Conservation (phyloP, 2,329 filamentous ascomycete genomes). For the Parasarocladium wereldwijsianum region DNA sequence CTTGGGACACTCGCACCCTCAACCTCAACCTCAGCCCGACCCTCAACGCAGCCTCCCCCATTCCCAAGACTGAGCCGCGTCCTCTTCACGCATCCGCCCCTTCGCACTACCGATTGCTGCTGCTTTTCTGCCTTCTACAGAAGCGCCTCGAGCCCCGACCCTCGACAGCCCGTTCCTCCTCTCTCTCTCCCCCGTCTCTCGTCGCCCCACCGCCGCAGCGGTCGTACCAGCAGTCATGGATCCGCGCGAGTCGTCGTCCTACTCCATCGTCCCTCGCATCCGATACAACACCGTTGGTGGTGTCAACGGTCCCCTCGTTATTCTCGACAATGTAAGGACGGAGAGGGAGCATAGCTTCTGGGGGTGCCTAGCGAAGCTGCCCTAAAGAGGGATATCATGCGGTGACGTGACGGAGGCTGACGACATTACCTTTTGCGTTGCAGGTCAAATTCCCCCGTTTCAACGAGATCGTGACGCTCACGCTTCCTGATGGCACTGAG, state of each 20-base stretch:
- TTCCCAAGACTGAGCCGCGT: neutral
- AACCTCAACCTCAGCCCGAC: too few species aligned
- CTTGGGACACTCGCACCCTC: too few species aligned
- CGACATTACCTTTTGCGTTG: slow-evolving; percentile 11
- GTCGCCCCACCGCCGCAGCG: slow-evolving; percentile 6
- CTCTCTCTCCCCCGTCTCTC: slow-evolving; percentile 5
- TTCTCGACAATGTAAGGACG: slow-evolving; percentile 71
- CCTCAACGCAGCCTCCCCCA: neutral
- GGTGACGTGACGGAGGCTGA: slow-evolving; percentile 6
- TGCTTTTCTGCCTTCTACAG: neutral
- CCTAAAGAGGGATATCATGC: slow-evolving; percentile 6
- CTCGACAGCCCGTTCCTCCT: too few species aligned
- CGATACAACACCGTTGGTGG: slow-evolving; percentile 97
- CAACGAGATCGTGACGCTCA: slow-evolving; percentile 96
- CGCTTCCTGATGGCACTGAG: slow-evolving; percentile 86
- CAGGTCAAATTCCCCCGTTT: slow-evolving; percentile 95
- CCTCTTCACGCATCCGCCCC: neutral
- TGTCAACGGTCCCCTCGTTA: slow-evolving; percentile 94
- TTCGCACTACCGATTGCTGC: neutral
- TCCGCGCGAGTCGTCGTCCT: slow-evolving; percentile 43
- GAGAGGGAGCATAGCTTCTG: slow-evolving; percentile 1
- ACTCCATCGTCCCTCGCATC: slow-evolving; percentile 47
- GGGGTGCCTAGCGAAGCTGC: neutral
- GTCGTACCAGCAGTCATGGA: slow-evolving; percentile 31
- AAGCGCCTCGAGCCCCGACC: too few species aligned